A percentile compares a stretch with the other conserved stretches of the same genome.
These are phyloP conservation scores for Fusarium buharicum DNA, from an alignment of 2,329 filamentous ascomycete species.

Conservation along the genomic window DNA sequence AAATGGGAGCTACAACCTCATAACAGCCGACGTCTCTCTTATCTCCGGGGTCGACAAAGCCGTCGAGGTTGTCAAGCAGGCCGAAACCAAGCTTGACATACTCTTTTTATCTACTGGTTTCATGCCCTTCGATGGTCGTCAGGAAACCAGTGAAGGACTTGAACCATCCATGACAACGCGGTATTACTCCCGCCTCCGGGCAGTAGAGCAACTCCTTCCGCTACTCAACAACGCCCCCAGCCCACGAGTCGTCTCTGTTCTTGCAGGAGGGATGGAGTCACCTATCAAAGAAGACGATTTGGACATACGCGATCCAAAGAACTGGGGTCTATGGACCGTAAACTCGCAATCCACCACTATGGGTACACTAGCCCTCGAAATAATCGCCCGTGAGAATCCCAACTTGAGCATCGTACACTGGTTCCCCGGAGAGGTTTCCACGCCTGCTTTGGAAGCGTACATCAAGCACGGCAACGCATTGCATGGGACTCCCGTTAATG, in stretches of 20 bases:
- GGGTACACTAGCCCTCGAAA: slow-evolving; percentile 10
- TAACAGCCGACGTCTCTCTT: neutral
- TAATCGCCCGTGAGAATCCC: neutral
- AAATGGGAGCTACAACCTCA: neutral
- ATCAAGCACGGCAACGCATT: slow-evolving; percentile 1
- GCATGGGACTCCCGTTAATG: neutral
- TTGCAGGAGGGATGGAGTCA: neutral
- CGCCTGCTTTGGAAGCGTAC: neutral
- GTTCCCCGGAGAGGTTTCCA: neutral
- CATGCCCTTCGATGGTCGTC: slow-evolving; percentile 12
- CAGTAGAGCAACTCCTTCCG: slow-evolving; percentile 3
- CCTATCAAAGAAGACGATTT: slow-evolving; percentile 6
- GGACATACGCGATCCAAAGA: neutral
- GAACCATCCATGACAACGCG: slow-evolving; percentile 19
- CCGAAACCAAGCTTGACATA: slow-evolving; percentile 9
- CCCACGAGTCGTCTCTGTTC: neutral
- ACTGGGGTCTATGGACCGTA: slow-evolving; percentile 3
- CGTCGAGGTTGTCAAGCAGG: neutral
- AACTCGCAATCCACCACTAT: slow-evolving; percentile 20
- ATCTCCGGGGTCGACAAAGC: neutral
- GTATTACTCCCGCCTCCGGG: slow-evolving; percentile 12
- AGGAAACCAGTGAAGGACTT: slow-evolving; percentile 8
- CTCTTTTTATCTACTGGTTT: slow-evolving; percentile 13
- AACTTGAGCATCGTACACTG: slow-evolving; percentile 9
- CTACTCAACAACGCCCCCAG: slow-evolving; percentile 7